Evolutionary conservation across 2,329 filamentous ascomycete species (phyloP), one percentile per base, ranked within the genome.

Genomic region (Aspergillus piperis): DNA sequence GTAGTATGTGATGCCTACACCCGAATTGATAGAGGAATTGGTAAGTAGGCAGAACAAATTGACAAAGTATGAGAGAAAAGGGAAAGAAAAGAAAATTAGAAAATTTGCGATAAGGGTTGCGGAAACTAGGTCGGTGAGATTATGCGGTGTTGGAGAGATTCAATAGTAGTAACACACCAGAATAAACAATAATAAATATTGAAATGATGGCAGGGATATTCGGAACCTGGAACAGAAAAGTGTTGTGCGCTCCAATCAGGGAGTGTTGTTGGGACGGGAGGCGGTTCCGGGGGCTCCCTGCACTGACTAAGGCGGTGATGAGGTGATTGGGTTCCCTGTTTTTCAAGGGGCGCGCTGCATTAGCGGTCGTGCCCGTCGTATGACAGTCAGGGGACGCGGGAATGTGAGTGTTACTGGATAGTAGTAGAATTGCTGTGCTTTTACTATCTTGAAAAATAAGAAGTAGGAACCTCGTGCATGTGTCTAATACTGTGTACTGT

Each of bases 171-270:
- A 44, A 23, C 21, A 23, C 21, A 44, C 10, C 11, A 21, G 11
- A 42, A 48, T 25, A 27, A 50, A 50, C 25, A 27, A 50, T 32
- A 50, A 50, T 32, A 50, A 50, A 50, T 50, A 27, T 30, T 10
- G 8, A 50, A 17, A 27, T 17, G 23, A 30, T 30, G 25, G 47
- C 15, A 50, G 47, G 25, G 47, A 30, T 30, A 15, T 36, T 30
- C 23, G 47, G 23, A 49, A 30, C 25, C 17, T 30, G 47, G 47
- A 50, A 27, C 25, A 17, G 47, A 36, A 36, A 36, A 27, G 47
- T 17, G 47, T 50, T 50, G 47, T 50, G 47, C 47, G 47, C 47
- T 50, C 47, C 47, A 50, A 50, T 50, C 47, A 50, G 47, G 25
- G 25, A 30, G n/a, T 30, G 47, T 21, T 17, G n/a, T 50, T 50